Evolutionary conservation across 306 rosid genomes (phyloP).

Genomic region (Prunus mume): DNA sequence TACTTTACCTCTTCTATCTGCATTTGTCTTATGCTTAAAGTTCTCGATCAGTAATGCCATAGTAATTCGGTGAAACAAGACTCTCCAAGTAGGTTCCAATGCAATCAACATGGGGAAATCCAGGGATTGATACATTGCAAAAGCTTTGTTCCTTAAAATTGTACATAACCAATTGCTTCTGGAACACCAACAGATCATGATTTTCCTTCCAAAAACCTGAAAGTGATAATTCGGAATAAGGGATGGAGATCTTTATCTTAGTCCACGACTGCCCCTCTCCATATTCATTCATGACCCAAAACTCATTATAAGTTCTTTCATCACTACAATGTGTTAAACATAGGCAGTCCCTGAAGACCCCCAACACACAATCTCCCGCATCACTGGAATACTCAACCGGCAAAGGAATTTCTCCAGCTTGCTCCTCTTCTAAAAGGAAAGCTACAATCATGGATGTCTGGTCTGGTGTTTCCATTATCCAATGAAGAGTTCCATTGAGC

Average conservation of each 20-base stretch:
- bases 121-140: neutral
- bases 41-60: neutral
- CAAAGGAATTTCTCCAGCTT: neutral
- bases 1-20: too few species aligned
- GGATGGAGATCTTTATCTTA: neutral
- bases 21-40: neutral
- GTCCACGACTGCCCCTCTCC: neutral
- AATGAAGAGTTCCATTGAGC: neutral
- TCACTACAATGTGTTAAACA: neutral
- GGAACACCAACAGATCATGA: neutral
- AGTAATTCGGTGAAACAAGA: neutral
- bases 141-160: neutral
- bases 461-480: neutral
- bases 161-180: neutral
- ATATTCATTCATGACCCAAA: conserved; percentile 5
- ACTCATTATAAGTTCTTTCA: neutral
- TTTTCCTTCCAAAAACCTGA: neutral
- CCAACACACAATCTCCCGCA: neutral
- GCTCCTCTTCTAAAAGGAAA: neutral
- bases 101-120: too few species aligned
- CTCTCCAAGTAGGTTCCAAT: neutral
- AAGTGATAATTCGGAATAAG: neutral
- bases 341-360: neutral
- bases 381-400: neutral
- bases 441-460: neutral